Evolutionary conservation across 2,329 filamentous ascomycete species (phyloP).

Genomic region (Purpureocillium lavendulum): DNA sequence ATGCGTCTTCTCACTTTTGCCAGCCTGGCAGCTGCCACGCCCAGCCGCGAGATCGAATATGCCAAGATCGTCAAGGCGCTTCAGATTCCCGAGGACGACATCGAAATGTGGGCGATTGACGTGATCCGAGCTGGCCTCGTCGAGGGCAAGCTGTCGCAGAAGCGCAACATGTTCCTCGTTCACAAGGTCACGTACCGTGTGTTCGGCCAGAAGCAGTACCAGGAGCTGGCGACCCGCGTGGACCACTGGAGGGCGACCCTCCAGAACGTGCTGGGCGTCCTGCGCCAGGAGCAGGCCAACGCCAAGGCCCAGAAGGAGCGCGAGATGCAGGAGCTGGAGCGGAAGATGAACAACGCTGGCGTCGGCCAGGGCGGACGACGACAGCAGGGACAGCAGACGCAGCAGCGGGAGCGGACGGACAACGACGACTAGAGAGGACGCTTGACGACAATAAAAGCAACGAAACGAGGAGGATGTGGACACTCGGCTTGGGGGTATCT

Average conservation of each 20-base stretch:
- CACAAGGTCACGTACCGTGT: conserved; percentile 95
- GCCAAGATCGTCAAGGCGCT: conserved; percentile 74
- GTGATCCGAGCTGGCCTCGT: conserved; percentile 92
- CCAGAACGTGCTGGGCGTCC: conserved; percentile 66
- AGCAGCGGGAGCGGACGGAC: conserved; percentile 41
- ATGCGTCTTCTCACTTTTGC: conserved; percentile 93
- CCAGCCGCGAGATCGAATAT: conserved; percentile 84
- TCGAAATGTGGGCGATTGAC: conserved; percentile 98
- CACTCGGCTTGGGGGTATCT: conserved; percentile 7
- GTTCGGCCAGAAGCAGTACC: conserved; percentile 97
- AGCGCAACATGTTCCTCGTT: conserved; percentile 87
- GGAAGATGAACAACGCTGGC: conserved; percentile 46
- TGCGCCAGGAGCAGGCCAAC: conserved; percentile 73
- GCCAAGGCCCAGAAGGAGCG: conserved; percentile 71
- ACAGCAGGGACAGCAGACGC: conserved; percentile 20
- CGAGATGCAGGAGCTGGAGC: conserved; percentile 63
- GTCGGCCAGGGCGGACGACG: conserved; percentile 23
- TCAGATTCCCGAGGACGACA: conserved; percentile 72
- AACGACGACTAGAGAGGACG: conserved; percentile 42
- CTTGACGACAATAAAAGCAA: neutral
- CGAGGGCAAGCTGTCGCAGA: conserved; percentile 91
- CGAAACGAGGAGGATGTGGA: conserved; percentile 9
- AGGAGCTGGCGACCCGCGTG: conserved; percentile 81
- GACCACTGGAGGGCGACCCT: conserved; percentile 87
- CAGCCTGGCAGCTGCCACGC: conserved; percentile 74